Evolutionary conservation across 176 grass and related monocot species (phyloP), one percentile per base, ranked within the genome.

Genomic region (Rhynchospora breviuscula): DNA sequence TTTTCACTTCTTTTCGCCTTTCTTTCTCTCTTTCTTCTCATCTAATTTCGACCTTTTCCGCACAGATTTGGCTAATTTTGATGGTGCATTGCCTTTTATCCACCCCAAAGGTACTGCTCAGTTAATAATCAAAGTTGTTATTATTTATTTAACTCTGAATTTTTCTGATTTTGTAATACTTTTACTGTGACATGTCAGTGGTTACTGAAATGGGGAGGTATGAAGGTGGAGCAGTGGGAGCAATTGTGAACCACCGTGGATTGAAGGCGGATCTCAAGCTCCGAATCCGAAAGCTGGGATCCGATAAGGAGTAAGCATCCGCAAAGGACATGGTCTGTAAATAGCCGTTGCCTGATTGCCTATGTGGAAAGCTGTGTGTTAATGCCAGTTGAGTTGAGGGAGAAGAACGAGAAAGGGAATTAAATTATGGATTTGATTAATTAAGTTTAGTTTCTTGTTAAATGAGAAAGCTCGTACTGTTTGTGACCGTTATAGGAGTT

Each of bases 231-330:
- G 89, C 52, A 52, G 84, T n/a, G 6, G 82, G 33, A 47, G 63
- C 40, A 33, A 70, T 65, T 3, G 78, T 35, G 59, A 84, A 49
- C 54, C 88, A 73, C 80, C 88, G 89, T 80, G 90, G 88, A 79
- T 74, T 94, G 12, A 94, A 94, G 73, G 84, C 62, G 87, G 86
- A 90, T 78, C 21, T 71, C 56, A 83, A 21, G 81, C 25, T 63
- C 26, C 88, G 68, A 44, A 85, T 79, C 57, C 86, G 91, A 66
- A 86, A 90, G 78, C 8, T 88, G 14, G 81, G 74, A 66, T 67
- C 80, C 61, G 62, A 1, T 82, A 67, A 82, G 59, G 18, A 35
- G 31, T 58, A 31, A 29, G 49, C 11, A 35, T 80, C 78, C 57
- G 78, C 17, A 81, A 13, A 8, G 22, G 73, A 33, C 78, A 10